Evolutionary conservation across 306 rosid genomes (phyloP), one percentile per base, ranked within the genome.

Genomic region (Hippophae rhamnoides): DNA sequence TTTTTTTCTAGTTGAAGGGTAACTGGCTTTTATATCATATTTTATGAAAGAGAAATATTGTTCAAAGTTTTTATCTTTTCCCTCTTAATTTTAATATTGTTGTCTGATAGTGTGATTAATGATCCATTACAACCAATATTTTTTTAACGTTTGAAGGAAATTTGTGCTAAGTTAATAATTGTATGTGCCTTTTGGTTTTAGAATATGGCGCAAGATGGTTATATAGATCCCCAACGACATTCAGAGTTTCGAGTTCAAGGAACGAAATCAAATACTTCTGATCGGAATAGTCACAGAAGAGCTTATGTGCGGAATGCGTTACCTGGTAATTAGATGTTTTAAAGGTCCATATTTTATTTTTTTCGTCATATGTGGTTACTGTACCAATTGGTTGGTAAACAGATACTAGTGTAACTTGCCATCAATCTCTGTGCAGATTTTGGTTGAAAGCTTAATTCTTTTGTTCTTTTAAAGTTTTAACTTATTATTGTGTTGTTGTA

Each of bases 191-290:
- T 74, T 60, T 83, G 85, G 83, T 63, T 64, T 64, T 80, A 83
- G 83, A 83, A 66, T 78, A 64, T 62, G 43, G 86, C 68, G 48
- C 62, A 76, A 74, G 81, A 61, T 69, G 76, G 51, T 69, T 41
- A 79, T 18, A 70, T 60, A 52, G 96, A 85, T 46, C 72, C 79
- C 23, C 52, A 53, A 63, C 73, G 78, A 66, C 75, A 71, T 57
- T 65, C 64, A 62, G 96, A 83, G 73, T 75, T 74, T 77, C 72
- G 64, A 61, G 75, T 69, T 78, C 93, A 79, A 65, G 85, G 78
- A 69, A 47, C 57, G 63, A 84, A 69, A 67, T 55, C 60, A 70
- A 76, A 72, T 64, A 54, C 83, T 74, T 68, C 81, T 72, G 94
- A 80, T 61, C 85, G 74, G 64, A 75, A 72, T 77, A 76, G 64